phyloP scores from a whole-genome alignment of 192 early-diverging fungal genomes.

The Chytriomyces confervae region DNA sequence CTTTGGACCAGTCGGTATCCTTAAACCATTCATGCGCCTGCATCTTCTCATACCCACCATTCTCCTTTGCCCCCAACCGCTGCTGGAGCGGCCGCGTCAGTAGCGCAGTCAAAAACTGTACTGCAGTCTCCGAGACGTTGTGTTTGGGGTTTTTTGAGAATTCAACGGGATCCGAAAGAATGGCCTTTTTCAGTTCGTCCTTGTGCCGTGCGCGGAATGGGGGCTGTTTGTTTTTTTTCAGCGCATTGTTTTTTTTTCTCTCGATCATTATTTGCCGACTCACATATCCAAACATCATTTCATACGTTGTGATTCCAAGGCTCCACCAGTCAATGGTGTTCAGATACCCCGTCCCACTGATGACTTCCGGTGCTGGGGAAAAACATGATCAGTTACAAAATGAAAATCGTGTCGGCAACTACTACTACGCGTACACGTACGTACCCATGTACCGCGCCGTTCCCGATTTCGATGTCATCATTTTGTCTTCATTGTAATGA shows the following conservation, averaged over 20 bases:
- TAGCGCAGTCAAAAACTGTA: conserved; percentile 43
- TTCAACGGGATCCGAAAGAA: conserved; percentile 67
- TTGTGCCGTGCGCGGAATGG: conserved; percentile 79
- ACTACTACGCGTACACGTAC: background rate
- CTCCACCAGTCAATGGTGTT: conserved; percentile 95
- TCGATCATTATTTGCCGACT: background rate
- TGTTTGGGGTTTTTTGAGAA: conserved; percentile 63
- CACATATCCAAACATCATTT: conserved; percentile 76
- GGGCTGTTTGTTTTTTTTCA: conserved; percentile 69
- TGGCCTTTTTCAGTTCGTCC: conserved; percentile 68
- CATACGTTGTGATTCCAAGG: conserved; percentile 87
- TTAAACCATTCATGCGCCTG: conserved; percentile 81
- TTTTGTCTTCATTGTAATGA: conserved; percentile 49
- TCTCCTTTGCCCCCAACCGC: conserved; percentile 77
- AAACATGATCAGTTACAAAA: conserved; percentile 4
- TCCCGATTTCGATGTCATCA: conserved; percentile 55
- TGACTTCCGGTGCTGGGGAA: conserved; percentile 47
- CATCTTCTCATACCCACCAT: conserved; percentile 70
- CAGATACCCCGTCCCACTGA: conserved; percentile 69
- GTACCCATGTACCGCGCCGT: conserved; percentile 78
- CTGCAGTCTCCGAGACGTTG: conserved; percentile 6
- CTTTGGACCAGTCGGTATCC: conserved; percentile 73
- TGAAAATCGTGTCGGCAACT: background rate
- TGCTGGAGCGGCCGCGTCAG: conserved; percentile 71
- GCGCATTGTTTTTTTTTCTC: conserved; percentile 57